Evolutionary conservation across 139 green algal genomes (phyloP), one percentile per base, ranked within the genome.

Genomic region (Coelastrella sp.): DNA sequence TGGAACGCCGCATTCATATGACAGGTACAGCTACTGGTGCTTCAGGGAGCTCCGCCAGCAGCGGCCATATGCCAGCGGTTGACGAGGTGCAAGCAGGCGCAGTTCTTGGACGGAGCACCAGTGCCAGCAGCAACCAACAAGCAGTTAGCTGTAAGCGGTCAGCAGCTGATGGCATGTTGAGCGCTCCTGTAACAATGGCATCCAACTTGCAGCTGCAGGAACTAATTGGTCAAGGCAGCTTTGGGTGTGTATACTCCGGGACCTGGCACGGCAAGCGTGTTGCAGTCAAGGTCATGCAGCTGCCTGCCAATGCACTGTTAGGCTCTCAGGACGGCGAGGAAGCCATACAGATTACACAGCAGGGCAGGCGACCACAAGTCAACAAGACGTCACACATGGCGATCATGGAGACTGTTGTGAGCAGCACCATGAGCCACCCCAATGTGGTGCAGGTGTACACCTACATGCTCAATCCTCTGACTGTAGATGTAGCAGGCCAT

Each of bases 391-490:
- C 79, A 21, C 64, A 85, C 15, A 85, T 79, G 79, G 79, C 64
- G 2, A 77, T 85, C 48, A 85, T 85, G 79, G 79, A 85, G 48
- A 43, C 79, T 41, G 79, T 85, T 15, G 60, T 85, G 0, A 78
- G 60, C 63, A 85, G 57, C 57, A 60, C 62, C 40, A 75, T 85
- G 35, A 68, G 57, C 9, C 79, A 85, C 5, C 62, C 62, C 5
- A 85, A 85, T 8, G 79, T 74, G 35, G 60, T 76, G 4, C 80
- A 86, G 67, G 80, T 86, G 23, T 86, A 71, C 67, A 86, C 80
- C 9, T 86, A 86, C 48, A 80, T 72, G 66, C 50, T 86, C 6
- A 79, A 72, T 50, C 80, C 80, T 4, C 66, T 80, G 34, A 72
- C 62, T 23, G 41, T 53, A 7, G 38, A 73, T 4, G 76, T 35